Percentiles rank a stretch among this genome's conserved stretches.
These are phyloP conservation scores for Grosmannia clavigera DNA, from an alignment of 2,329 filamentous ascomycete species.

Conservation along the genomic window DNA sequence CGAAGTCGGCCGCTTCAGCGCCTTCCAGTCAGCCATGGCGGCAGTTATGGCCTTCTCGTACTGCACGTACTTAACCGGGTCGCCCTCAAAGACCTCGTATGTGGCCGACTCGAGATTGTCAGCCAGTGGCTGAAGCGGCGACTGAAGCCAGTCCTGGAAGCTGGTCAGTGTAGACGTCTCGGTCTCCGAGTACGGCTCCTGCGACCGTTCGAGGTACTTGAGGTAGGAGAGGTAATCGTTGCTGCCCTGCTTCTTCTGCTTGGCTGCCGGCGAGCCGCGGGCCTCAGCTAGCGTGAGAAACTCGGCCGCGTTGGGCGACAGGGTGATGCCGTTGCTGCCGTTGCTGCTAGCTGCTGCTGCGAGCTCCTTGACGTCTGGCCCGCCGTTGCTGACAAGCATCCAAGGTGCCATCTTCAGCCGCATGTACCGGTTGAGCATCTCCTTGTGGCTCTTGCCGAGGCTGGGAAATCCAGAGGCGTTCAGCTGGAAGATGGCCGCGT, in stretches of 20 bases:
- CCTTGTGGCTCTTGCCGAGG: conserved; percentile 49
- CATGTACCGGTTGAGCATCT: conserved; percentile 50
- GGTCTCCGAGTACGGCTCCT: conserved; percentile 46
- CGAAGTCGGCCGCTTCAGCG: conserved; percentile 60
- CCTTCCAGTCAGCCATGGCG: conserved; percentile 69
- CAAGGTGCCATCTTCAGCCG: conserved; percentile 50
- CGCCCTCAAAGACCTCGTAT: conserved; percentile 97
- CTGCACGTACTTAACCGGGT: conserved; percentile 94
- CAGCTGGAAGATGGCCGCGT: conserved; percentile 39
- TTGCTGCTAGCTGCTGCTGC: not conserved
- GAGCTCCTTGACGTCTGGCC: conserved; percentile 28
- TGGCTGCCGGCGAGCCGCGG: conserved; percentile 24
- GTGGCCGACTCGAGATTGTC: conserved; percentile 96
- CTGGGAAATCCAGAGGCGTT: conserved; percentile 51
- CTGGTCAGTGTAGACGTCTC: conserved; percentile 40
- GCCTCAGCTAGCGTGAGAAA: conserved; percentile 65
- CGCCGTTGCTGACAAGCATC: conserved; percentile 51
- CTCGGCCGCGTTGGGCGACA: conserved; percentile 18
- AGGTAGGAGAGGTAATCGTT: conserved; percentile 60
- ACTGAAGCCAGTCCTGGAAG: conserved; percentile 90
- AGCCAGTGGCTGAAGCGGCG: conserved; percentile 83
- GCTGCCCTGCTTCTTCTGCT: conserved; percentile 29
- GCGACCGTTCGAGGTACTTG: conserved; percentile 69
- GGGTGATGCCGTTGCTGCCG: conserved; percentile 12
- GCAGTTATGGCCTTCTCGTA: conserved; percentile 78